Evolutionary conservation across 306 rosid species (phyloP), one percentile per base, ranked within the genome.

Genomic region (Nissolia schottii): DNA sequence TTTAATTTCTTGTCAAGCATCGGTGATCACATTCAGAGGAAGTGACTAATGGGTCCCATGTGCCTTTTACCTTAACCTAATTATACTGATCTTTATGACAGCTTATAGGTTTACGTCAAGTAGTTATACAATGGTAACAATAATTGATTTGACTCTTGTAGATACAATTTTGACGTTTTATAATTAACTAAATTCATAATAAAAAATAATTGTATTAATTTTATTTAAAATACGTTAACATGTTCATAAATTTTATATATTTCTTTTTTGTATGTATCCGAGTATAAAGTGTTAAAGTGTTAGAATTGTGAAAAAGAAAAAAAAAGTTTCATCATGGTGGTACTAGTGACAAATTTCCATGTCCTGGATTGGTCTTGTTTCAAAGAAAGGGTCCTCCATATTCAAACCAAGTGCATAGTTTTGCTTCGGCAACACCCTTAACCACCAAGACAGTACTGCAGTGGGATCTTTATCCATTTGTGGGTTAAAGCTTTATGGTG

Each of bases 341-440:
- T 29, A 11, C 56, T 65, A 50, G 31, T 51, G 38, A 66, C 2
- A 12, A 35, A 57, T 38, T 49, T 13, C 8, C 19, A 50, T 57
- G 85, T 60, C 73, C 15, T 65, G 22, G 12, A 49, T 34, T 56
- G 57, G 51, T 71, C 31, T 5, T 27, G 6, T n/a, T 56, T 15
- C 27, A 29, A 4, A 56, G 8, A 22, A 18, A 34, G 58, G 51
- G 40, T 28, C 34, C 28, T 57, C 58, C 66, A 41, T n/a, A n/a
- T 71, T 77, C 57, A 70, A 73, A 65, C 50, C 58, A 57, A 75
- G 54, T 64, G 67, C 40, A 14, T 51, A 18, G 16, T 77, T 66
- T 79, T 80, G 86, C 83, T 84, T 84, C 11, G 43, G 59, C 79
- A 76, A 58, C 83, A 79, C 80, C 83, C 80, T 67, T 83, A 59